Evolutionary conservation across 192 early-diverging fungal genomes (phyloP), one percentile per base, ranked within the genome.

Genomic region (Coemansia sp.): DNA sequence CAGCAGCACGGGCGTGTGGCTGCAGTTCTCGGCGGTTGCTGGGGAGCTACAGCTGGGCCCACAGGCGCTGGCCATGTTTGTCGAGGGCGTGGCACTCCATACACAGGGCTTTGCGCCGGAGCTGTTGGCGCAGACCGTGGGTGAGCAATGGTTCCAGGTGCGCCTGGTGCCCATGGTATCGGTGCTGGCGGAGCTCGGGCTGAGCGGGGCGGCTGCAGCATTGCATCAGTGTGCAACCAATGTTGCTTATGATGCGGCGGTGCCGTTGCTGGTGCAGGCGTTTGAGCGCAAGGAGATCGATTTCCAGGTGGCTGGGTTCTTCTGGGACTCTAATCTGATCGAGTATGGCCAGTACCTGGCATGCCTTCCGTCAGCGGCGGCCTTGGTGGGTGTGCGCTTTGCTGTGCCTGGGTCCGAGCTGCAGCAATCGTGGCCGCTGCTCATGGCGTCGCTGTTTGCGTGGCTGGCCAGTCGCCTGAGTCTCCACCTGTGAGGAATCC

Each of bases 261-360:
- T 79, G n/a, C 60, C 62, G 13, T 20, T 65, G 62, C 37, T 72
- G 4, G 69, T 62, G 48, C 62, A 62, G 50, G 75, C 75, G 28
- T 77, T 71, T 52, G 74, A 64, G 37, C 54, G 19, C 31, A 44
- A 38, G 23, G 68, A 68, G 33, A 67, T 69, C 20, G 55, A 65
- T 31, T 48, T 59, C 36, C 45, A 53, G 8, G 55, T 72, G 1
- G 66, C 70, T 2, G 55, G n/a, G 36, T 72, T 69, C 36, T 65
- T 79, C 47, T 79, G 75, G 75, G 75, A 79, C 45, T 33, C 70
- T 2, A 65, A 68, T 27, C 67, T 79, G 10, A 62, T 72, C 36
- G 75, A 79, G 70, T 79, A 72, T 47, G 70, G 60, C 3, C 62
- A 72, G 62, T 69, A 72, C 27, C 27, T 79, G 54, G 64, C 56